Percentiles rank a stretch among this genome's conserved stretches.
Conservation (phyloP, 495 filamentous ascomycete species). For the Usnea hakonensis region DNA sequence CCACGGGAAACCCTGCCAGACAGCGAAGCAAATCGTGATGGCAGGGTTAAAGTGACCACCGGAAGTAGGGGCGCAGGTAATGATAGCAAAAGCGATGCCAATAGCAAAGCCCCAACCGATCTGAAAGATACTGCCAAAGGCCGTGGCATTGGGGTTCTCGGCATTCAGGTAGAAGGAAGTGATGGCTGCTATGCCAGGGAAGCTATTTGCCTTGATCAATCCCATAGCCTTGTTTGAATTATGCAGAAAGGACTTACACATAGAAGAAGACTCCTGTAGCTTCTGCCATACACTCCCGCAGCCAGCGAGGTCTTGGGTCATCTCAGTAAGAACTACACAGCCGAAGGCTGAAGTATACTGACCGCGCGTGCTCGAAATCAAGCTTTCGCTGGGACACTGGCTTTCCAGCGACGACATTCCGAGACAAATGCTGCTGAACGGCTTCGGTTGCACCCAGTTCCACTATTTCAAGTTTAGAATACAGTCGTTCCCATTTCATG, state of each 20-base stretch:
- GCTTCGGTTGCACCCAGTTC: slow-evolving; percentile 45
- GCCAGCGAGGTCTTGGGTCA: slow-evolving; percentile 30
- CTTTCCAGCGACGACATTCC: slow-evolving; percentile 37
- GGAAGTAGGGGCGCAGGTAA: slow-evolving; percentile 42
- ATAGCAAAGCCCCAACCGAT: slow-evolving; percentile 45
- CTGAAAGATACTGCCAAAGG: slow-evolving; percentile 40
- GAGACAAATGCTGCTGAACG: slow-evolving; percentile 37
- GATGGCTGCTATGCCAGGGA: slow-evolving; percentile 41
- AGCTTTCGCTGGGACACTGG: slow-evolving; percentile 43
- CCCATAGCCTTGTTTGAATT: too few species aligned
- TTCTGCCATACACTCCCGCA: slow-evolving; percentile 43
- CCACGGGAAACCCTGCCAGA: slow-evolving; percentile 48
- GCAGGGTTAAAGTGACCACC: slow-evolving; percentile 49
- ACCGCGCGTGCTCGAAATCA: slow-evolving; percentile 40
- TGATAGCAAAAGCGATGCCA: slow-evolving; percentile 49
- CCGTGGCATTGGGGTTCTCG: slow-evolving; percentile 25
- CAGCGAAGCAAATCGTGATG: slow-evolving; percentile 42
- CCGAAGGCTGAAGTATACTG: neutral
- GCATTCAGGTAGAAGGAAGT: slow-evolving; percentile 39
- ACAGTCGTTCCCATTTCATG: neutral
- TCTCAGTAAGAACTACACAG: neutral
- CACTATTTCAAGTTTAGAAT: slow-evolving; percentile 3
- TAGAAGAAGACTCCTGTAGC: slow-evolving; percentile 47
- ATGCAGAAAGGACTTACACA: slow-evolving; percentile 27
- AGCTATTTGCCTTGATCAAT: slow-evolving; percentile 25